A percentile compares a stretch with the other conserved stretches of the same genome.
Conservation (phyloP, 2,329 filamentous ascomycete genomes). For the Rosellinia necatrix region DNA sequence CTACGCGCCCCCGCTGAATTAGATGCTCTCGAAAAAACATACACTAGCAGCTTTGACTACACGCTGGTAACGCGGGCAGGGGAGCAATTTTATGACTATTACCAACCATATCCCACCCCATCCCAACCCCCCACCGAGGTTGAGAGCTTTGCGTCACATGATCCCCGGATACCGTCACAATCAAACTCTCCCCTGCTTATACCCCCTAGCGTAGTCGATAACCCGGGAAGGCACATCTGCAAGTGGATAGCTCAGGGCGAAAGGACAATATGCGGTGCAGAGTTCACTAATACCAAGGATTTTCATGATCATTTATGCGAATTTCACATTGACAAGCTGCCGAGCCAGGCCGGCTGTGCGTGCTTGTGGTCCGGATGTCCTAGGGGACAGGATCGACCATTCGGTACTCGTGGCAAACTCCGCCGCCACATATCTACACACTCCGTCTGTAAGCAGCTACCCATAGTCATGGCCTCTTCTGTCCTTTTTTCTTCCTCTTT, state of each 20-base stretch:
- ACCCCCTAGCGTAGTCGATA: background rate
- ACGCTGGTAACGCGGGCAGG: conserved; percentile 14
- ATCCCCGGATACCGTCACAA: background rate
- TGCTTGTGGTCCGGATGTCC: conserved; percentile 40
- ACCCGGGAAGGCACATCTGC: conserved; percentile 27
- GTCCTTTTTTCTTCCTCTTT: background rate
- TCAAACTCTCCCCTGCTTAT: conserved; percentile 1
- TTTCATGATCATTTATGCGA: conserved; percentile 38
- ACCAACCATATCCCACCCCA: conserved; percentile 19
- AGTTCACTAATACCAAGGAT: conserved; percentile 31
- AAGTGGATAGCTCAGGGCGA: conserved; percentile 32
- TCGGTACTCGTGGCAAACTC: conserved; percentile 41
- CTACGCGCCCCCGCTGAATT: conserved; percentile 32
- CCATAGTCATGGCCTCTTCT: background rate
- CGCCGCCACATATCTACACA: conserved; percentile 41
- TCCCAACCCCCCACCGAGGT: conserved; percentile 3
- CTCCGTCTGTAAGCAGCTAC: conserved; percentile 39
- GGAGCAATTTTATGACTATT: conserved; percentile 18
- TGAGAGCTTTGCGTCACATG: conserved; percentile 1
- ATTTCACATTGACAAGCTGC: conserved; percentile 32
- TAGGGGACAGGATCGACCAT: conserved; percentile 35
- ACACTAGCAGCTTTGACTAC: conserved; percentile 22
- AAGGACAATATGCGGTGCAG: conserved; percentile 31
- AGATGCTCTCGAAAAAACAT: conserved; percentile 20
- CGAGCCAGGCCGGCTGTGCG: conserved; percentile 37